Conservation (phyloP, 208 protist species). For the Trypanosoma scelopori region DNA sequence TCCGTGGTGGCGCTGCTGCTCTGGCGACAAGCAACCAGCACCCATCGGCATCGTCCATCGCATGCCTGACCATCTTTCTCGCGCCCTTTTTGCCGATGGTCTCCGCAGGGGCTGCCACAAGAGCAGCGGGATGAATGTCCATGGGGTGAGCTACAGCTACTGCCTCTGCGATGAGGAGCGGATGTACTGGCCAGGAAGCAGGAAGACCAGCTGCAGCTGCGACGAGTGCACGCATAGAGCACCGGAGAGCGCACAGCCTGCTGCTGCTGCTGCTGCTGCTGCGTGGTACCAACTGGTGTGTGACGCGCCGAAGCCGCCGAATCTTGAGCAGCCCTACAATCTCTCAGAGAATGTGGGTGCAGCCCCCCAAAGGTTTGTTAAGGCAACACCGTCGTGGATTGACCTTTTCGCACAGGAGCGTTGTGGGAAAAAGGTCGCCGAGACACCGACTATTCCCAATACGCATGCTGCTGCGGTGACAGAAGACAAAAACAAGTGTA, state of each 20-base stretch:
- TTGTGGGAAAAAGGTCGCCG: not conserved
- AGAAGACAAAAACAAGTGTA: too few species aligned
- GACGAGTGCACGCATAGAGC: not conserved
- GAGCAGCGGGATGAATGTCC: too few species aligned
- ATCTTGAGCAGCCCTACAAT: slow-evolving; percentile 15
- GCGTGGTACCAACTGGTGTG: slow-evolving; percentile 18
- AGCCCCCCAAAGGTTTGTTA: not conserved
- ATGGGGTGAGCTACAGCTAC: too few species aligned
- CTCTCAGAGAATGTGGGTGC: not conserved
- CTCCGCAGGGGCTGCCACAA: too few species aligned
- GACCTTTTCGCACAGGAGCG: not conserved
- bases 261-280: not conserved
- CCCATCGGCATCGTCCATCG: too few species aligned
- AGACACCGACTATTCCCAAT: not conserved
- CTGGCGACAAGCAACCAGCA: not conserved
- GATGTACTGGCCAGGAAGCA: too few species aligned
- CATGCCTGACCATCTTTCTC: too few species aligned
- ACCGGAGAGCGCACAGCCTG: not conserved
- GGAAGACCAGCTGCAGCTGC: not conserved
- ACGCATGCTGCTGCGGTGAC: not conserved
- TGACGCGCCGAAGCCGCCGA: not conserved
- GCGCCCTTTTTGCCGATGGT: too few species aligned
- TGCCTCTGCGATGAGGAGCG: too few species aligned
- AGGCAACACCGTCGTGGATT: not conserved
- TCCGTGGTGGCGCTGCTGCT: not conserved